Conservation (phyloP, 495 filamentous ascomycete genomes). For the Penicillium paxilli region DNA sequence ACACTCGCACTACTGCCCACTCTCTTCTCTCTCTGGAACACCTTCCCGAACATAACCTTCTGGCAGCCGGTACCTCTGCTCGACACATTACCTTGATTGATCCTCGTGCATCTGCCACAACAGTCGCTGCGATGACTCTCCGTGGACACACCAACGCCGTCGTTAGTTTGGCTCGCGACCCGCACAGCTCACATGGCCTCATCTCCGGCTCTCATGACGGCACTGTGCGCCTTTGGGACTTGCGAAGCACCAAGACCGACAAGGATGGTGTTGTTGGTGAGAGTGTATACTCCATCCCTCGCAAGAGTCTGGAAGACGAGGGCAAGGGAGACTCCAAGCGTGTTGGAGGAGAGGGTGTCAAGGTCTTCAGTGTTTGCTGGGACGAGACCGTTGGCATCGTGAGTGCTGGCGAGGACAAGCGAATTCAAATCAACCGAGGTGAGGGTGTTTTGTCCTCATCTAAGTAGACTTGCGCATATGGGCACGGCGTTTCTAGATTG, state of each 20-base stretch:
- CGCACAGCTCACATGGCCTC: conserved; percentile 74
- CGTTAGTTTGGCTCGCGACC: conserved; percentile 65
- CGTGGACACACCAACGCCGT: conserved; percentile 88
- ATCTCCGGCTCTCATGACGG: conserved; percentile 86
- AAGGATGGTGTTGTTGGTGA: conserved; percentile 71
- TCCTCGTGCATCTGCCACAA: conserved; percentile 71
- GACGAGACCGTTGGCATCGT: conserved; percentile 83
- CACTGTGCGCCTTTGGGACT: conserved; percentile 89
- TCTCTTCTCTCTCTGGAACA: conserved; percentile 73
- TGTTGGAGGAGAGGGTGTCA: conserved; percentile 72
- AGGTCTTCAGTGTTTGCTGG: conserved; percentile 92
- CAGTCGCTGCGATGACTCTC: conserved; percentile 80
- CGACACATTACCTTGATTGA: conserved; percentile 88
- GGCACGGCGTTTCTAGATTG: conserved; percentile 34
- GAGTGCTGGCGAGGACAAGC: conserved; percentile 87
- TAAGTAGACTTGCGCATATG: conserved; percentile 36
- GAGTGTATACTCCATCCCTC: conserved; percentile 75
- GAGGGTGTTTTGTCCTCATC: conserved; percentile 44
- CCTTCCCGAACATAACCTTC: conserved; percentile 63
- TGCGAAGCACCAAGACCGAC: conserved; percentile 67
- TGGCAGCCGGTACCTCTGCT: conserved; percentile 84
- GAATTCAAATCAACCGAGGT: conserved; percentile 84
- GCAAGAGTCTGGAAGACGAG: conserved; percentile 61
- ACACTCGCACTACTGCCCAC: conserved; percentile 78
- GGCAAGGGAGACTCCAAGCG: conserved; percentile 51